Conservation (phyloP, 805 yeast genomes). For the Ogataea neopini region DNA sequence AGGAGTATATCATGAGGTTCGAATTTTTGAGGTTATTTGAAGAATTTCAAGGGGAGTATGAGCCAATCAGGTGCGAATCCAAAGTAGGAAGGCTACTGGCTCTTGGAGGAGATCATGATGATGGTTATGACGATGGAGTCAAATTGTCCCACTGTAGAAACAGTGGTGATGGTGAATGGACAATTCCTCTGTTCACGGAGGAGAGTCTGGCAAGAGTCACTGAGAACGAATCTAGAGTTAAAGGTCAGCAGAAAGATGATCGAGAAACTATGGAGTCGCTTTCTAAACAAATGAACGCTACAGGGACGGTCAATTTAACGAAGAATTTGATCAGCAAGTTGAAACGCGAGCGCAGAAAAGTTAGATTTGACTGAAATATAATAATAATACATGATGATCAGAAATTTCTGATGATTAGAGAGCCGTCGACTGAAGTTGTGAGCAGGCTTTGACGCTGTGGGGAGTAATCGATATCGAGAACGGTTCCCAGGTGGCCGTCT, state of each 20-base stretch:
- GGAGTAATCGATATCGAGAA: constrained; percentile 55
- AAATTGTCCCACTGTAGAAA: constrained; percentile 17
- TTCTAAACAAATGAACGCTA: constrained; percentile 1
- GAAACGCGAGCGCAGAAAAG: constrained; percentile 20
- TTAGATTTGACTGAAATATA: constrained; percentile 19
- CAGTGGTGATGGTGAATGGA: constrained; percentile 31
- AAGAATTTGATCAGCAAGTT: constrained; percentile 17
- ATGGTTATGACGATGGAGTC: constrained; percentile 24
- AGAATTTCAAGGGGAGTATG: constrained; percentile 37
- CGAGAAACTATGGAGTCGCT: constrained; percentile 6
- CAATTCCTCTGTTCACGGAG: constrained; percentile 38
- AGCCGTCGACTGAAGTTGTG: constrained; percentile 58
- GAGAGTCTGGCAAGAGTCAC: constrained; percentile 31
- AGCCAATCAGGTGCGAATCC: constrained; percentile 36
- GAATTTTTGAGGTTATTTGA: constrained; percentile 43
- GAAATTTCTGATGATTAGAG: constrained; percentile 47
- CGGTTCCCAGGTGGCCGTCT: constrained; percentile 63
- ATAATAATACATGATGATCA: constrained; percentile 6
- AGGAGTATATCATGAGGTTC: constrained; percentile 52
- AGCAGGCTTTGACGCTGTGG: constrained; percentile 38
- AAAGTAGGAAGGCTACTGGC: constrained; percentile 6
- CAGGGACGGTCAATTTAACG: constrained; percentile 2
- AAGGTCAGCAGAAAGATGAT: constrained; percentile 13
- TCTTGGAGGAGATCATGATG: constrained; percentile 11
- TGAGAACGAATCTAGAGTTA: constrained; percentile 24